Evolutionary conservation across 148 eudicot genomes (phyloP).

Genomic region (Rhododendron molle): DNA sequence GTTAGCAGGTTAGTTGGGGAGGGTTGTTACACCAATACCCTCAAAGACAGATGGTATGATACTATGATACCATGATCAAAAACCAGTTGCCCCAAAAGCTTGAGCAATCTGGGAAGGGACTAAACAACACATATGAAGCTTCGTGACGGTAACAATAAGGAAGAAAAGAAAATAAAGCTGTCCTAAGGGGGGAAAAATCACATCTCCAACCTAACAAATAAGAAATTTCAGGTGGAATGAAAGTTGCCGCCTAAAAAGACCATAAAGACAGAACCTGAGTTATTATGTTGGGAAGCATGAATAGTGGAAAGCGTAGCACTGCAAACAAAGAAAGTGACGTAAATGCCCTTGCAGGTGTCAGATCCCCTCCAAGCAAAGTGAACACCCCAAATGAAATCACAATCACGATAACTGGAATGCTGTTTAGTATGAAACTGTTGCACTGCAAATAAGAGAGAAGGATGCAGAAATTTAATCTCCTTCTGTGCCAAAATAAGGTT

Average conservation of each 20-base stretch:
- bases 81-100: background rate
- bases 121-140: background rate
- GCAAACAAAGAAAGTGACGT: conserved; percentile 92
- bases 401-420: conserved; percentile 86
- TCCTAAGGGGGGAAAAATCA: background rate
- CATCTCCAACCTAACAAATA: background rate
- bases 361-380: conserved; percentile 86
- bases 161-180: background rate
- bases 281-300: conserved; percentile 92
- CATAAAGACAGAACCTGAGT: conserved; percentile 56
- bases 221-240: background rate
- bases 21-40: no score
- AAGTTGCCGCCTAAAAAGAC: background rate
- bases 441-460: conserved; percentile 50
- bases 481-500: background rate
- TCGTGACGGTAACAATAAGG: background rate
- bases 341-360: conserved; percentile 97
- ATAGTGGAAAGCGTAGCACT: conserved; percentile 81
- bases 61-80: background rate
- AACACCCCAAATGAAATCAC: conserved; percentile 89
- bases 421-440: conserved; percentile 81
- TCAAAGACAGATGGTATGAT: background rate
- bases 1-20: no score
- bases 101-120: background rate
- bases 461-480: background rate